Percentiles rank a stretch among this genome's conserved stretches.
Conservation (phyloP, 2,329 filamentous ascomycete species). For the Aspergillus phoenicis region DNA sequence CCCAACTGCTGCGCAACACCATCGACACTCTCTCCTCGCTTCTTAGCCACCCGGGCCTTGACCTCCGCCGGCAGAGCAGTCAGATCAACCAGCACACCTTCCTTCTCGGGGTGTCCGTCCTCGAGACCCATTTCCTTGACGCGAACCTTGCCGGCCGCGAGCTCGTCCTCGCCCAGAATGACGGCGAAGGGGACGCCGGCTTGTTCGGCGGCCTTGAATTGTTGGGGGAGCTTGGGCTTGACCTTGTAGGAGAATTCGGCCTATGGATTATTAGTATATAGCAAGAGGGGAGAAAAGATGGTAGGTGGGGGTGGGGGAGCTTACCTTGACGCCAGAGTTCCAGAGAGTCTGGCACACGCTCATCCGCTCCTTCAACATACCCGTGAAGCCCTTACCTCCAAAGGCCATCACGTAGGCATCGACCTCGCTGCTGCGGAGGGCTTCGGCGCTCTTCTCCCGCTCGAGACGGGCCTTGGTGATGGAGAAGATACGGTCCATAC, state of each 20-base stretch:
- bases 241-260: conserved; percentile 88
- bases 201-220: conserved; percentile 87
- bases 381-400: conserved; percentile 80
- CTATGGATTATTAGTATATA: conserved; percentile 39
- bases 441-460: conserved; percentile 59
- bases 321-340: conserved; percentile 82
- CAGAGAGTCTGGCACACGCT: conserved; percentile 74
- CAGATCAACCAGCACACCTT: conserved; percentile 74
- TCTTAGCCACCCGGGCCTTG: conserved; percentile 27
- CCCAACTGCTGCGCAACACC: conserved; percentile 29
- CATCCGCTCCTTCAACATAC: conserved; percentile 82
- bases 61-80: conserved; percentile 30
- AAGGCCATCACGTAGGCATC: conserved; percentile 97
- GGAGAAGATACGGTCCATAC: conserved; percentile 92
- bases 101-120: conserved; percentile 86
- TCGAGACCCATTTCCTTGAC: conserved; percentile 82
- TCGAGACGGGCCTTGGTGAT: conserved; percentile 79
- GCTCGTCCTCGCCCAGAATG: conserved; percentile 88
- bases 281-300: neutral
- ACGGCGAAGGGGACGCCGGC: conserved; percentile 81
- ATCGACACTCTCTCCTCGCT: conserved; percentile 15
- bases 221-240: conserved; percentile 83
- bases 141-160: conserved; percentile 79
- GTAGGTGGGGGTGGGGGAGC: conserved; percentile 13
- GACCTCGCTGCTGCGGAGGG: conserved; percentile 68